Base-by-base conservation (phyloP, 2,329 filamentous ascomycete genomes). In the Conoideocrella luteorostrata region DNA sequence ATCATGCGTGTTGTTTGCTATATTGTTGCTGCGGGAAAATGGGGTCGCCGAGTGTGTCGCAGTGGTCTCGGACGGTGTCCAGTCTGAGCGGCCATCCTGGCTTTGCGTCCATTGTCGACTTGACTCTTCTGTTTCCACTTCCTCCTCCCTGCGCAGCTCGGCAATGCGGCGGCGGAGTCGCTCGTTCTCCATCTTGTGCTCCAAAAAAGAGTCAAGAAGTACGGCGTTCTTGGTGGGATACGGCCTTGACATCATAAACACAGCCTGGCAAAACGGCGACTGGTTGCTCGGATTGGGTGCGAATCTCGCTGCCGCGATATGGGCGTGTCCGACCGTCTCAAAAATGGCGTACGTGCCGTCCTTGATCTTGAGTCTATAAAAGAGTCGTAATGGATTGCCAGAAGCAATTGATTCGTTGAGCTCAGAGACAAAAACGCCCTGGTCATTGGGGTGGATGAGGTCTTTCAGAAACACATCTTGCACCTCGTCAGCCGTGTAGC, bases 121-220 rank as follows among this genome's bases (percentile, higher is more conserved):
- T 41, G 80, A 76, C 45, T 81, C 77, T 47, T 86, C 84, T 13
- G 75, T 74, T 48, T 94, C 90, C 43, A 90, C 86, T 45, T 84
- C 80, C 62, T 96, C 91, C 63, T 96, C 91, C 48, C 78, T 77
- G 53, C 86, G 87, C 43, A 96, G 71, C 64, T 94, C 88, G 15
- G 84, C 82, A 49, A 97, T 95, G 34, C 88, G 81, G 54, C 88
- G 85, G 56, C 80, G 82, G 39, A 97, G 66, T 4, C 90, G 80
- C 67, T 95, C 89, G 56, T 96, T 95, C 63, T 96, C 91, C 43
- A 95, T 91, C 65, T 96, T 96, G 68, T 96, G 90, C 62, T 97
- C 91, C 22, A 97, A 72, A 56, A 96, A 96, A 0, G 89, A 94
- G 65, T 97, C 90, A 17, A 96, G 73, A 10, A 96, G 73, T 4